Evolutionary conservation across 176 grass and related monocot genomes (phyloP).

Genomic region (Carex kokanica): DNA sequence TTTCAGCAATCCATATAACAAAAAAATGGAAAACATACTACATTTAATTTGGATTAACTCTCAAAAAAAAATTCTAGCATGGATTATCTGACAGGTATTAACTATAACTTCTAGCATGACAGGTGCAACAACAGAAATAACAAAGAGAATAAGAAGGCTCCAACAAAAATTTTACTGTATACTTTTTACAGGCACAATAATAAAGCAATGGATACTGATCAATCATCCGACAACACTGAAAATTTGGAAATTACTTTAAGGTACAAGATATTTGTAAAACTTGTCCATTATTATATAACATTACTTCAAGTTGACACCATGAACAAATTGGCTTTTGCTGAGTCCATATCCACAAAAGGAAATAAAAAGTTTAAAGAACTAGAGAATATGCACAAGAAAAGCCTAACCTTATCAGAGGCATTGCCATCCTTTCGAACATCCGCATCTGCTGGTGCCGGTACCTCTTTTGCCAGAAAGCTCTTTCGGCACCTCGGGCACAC

Average conservation of each 20-base stretch:
- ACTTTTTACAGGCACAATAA: background rate
- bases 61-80: background rate
- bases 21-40: background rate
- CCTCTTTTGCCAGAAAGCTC: slow-evolving; percentile 72
- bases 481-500: slow-evolving; percentile 79
- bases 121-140: background rate
- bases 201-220: background rate
- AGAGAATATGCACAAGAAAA: background rate
- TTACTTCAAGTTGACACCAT: slow-evolving; percentile 1
- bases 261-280: background rate
- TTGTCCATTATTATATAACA: background rate
- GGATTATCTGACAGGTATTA: background rate
- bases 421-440: background rate
- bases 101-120: background rate
- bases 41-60: background rate
- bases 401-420: background rate
- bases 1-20: background rate
- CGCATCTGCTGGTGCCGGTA: slow-evolving; percentile 32
- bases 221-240: background rate
- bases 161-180: background rate
- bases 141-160: background rate
- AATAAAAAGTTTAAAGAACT: background rate
- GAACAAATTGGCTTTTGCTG: background rate
- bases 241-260: background rate
- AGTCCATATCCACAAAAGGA: background rate